Conservation (phyloP, 495 filamentous ascomycete species). For the Trichoderma orchidacearum region DNA sequence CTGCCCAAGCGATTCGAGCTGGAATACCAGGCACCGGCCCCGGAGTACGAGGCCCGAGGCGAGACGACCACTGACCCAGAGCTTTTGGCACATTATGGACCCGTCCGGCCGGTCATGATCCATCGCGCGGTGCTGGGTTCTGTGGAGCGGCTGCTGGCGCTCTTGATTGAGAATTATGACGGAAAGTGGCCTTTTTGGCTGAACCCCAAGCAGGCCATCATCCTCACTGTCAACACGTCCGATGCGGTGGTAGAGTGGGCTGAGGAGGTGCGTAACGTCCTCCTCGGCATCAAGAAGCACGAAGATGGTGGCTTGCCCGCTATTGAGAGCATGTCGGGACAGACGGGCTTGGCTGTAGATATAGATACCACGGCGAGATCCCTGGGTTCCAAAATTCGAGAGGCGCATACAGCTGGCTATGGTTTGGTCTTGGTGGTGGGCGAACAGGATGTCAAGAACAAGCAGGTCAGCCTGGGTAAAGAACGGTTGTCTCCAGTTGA, state of each 20-base stretch:
- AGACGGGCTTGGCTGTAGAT: slow-evolving; percentile 52
- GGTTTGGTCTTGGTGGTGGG: slow-evolving; percentile 66
- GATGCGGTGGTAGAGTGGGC: slow-evolving; percentile 46
- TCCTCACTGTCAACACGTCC: slow-evolving; percentile 62
- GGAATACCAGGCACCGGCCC: slow-evolving; percentile 64
- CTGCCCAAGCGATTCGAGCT: slow-evolving; percentile 72
- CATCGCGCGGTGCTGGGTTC: slow-evolving; percentile 83
- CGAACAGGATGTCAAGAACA: slow-evolving; percentile 28
- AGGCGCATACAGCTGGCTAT: slow-evolving; percentile 62
- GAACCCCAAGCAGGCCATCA: slow-evolving; percentile 65
- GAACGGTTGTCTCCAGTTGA: slow-evolving; percentile 7
- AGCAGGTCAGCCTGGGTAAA: slow-evolving; percentile 20
- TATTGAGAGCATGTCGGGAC: slow-evolving; percentile 21
- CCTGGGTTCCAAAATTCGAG: slow-evolving; percentile 53
- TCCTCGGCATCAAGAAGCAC: slow-evolving; percentile 22
- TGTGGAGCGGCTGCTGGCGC: slow-evolving; percentile 73
- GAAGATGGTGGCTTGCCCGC: slow-evolving; percentile 13
- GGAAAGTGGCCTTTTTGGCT: slow-evolving; percentile 89
- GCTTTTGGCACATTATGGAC: slow-evolving; percentile 29
- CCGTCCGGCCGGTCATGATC: slow-evolving; percentile 66
- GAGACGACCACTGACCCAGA: slow-evolving; percentile 26
- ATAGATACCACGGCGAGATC: slow-evolving; percentile 50
- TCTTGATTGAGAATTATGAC: slow-evolving; percentile 73
- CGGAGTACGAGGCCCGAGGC: slow-evolving; percentile 47
- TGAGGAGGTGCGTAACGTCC: slow-evolving; percentile 24